Percentiles rank a stretch among this genome's conserved stretches.
phyloP scores from a whole-genome alignment of 257 asterid species.

The Cordia subcordata region DNA sequence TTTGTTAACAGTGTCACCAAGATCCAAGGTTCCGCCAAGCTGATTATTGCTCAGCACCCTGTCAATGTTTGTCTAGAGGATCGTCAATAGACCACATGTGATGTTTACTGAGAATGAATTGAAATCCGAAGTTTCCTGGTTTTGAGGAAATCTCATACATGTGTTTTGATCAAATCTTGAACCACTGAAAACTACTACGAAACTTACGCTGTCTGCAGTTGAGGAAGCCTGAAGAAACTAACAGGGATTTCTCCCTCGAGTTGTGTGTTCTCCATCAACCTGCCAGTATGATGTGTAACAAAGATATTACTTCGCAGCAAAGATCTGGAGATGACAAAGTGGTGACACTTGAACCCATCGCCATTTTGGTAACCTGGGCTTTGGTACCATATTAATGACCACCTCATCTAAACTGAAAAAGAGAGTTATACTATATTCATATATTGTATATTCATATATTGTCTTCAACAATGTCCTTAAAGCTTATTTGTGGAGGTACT shows the following conservation, averaged over 20 bases:
- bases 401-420: neutral
- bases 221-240: slow-evolving; percentile 48
- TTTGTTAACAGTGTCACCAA: slow-evolving; percentile 55
- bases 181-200: neutral
- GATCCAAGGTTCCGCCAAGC: slow-evolving; percentile 54
- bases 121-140: neutral
- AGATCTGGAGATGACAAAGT: neutral
- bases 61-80: slow-evolving; percentile 16
- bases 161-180: neutral
- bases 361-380: no score
- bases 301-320: slow-evolving; percentile 14
- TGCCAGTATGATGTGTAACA: slow-evolving; percentile 26
- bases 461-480: no score
- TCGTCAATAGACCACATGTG: neutral
- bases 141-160: neutral
- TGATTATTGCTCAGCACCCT: slow-evolving; percentile 63
- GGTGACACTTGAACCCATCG: no score
- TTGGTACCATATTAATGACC: no score
- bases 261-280: slow-evolving; percentile 58
- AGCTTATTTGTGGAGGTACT: no score
- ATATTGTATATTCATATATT: no score
- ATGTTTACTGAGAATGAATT: neutral
- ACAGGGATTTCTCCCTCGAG: slow-evolving; percentile 62
- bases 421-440: no score
- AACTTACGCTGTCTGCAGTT: slow-evolving; percentile 69